Conservation (phyloP, 176 grass and related monocot genomes). For the Typha latifolia region DNA sequence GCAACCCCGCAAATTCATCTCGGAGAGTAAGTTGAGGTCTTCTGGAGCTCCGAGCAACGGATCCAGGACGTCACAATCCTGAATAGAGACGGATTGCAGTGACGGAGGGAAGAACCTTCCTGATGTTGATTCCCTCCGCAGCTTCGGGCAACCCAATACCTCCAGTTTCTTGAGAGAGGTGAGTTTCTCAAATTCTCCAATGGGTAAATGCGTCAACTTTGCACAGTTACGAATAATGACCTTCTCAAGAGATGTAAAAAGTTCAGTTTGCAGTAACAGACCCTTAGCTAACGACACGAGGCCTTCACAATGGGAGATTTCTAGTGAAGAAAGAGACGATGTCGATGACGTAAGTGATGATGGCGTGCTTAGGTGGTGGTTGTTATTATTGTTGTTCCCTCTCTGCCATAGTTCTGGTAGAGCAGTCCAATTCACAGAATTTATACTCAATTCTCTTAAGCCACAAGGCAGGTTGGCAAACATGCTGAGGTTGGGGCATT, state of each 20-base stretch:
- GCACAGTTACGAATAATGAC: background rate
- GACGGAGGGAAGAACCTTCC: no score
- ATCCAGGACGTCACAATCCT: background rate
- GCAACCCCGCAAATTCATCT: background rate
- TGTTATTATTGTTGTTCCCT: no score
- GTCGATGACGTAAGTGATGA: background rate
- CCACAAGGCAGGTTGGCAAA: background rate
- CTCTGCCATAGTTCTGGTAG: background rate
- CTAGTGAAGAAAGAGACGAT: background rate
- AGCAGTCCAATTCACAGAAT: background rate
- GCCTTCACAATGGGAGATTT: background rate
- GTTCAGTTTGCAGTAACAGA: background rate
- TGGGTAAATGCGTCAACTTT: slow-evolving; percentile 1
- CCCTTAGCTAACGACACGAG: slow-evolving; percentile 12
- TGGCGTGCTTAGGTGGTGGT: no score
- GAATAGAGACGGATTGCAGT: background rate
- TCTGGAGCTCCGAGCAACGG: background rate
- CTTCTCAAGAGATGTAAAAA: background rate
- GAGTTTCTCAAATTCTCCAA: slow-evolving; percentile 11
- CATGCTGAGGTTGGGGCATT: background rate
- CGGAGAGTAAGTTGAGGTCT: background rate
- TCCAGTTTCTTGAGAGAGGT: slow-evolving; percentile 2
- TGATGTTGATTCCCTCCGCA: background rate
- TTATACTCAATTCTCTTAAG: background rate
- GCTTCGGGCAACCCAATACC: background rate